A percentile compares a stretch with the other conserved stretches of the same genome.
These are phyloP conservation scores for Debaryomyces coudertii DNA, from an alignment of 1,139 yeast species.

Conservation along the genomic window DNA sequence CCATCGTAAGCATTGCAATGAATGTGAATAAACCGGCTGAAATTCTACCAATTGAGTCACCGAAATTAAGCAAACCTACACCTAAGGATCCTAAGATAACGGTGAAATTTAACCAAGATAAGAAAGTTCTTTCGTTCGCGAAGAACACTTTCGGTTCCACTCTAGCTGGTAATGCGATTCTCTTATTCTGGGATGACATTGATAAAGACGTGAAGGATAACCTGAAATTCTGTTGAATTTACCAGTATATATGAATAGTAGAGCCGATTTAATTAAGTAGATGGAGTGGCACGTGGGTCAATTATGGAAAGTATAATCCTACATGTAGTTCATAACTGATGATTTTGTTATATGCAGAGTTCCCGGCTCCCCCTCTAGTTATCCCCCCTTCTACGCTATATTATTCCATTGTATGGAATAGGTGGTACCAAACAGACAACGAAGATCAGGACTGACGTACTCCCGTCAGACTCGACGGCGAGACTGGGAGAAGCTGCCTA, in stretches of 20 bases:
- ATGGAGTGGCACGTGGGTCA: constrained; percentile 7
- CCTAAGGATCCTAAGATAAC: constrained; percentile 96
- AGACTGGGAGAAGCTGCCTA: no score
- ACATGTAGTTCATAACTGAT: background rate
- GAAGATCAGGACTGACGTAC: no score
- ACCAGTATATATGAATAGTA: background rate
- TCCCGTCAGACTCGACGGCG: no score
- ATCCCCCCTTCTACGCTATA: background rate
- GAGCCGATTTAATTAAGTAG: background rate
- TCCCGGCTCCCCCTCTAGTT: background rate
- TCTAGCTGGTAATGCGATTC: constrained; percentile 96
- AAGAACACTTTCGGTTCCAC: constrained; percentile 98
- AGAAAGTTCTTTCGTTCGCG: constrained; percentile 97
- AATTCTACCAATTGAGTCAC: constrained; percentile 89
- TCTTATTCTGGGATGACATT: constrained; percentile 51
- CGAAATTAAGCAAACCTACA: constrained; percentile 92
- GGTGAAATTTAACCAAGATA: constrained; percentile 97
- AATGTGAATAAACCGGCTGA: constrained; percentile 94
- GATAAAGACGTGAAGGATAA: background rate
- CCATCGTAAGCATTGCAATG: constrained; percentile 96
- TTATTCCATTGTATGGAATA: no score
- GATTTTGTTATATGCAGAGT: background rate
- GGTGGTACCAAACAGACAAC: no score
- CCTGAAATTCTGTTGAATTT: background rate
- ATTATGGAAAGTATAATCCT: background rate